These are phyloP conservation scores for Cryptococcus deneoformans DNA, from an alignment of 1,284 basidiomycete genomes.

Conservation along the genomic window DNA sequence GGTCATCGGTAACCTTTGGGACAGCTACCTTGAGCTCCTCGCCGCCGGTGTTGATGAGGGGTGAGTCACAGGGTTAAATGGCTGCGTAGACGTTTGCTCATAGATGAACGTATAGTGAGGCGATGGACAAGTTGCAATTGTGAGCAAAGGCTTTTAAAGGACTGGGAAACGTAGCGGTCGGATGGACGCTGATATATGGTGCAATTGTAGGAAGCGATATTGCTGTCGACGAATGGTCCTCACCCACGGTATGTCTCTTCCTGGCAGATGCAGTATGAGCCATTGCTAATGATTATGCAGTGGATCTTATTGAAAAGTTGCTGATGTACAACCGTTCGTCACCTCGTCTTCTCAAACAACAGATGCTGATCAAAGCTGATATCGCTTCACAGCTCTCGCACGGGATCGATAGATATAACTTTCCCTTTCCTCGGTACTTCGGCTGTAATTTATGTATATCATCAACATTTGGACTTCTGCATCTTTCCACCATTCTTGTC, in stretches of 20 bases:
- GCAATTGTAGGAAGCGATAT: constrained; percentile 64
- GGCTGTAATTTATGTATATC: constrained; percentile 4
- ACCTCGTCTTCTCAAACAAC: background rate
- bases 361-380: background rate
- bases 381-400: constrained; percentile 11
- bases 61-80: constrained; percentile 53
- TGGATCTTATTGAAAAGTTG: constrained; percentile 91
- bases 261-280: constrained; percentile 2
- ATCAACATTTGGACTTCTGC: background rate
- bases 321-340: constrained; percentile 91
- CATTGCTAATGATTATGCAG: constrained; percentile 14
- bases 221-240: constrained; percentile 98
- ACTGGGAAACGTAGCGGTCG: background rate
- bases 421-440: background rate
- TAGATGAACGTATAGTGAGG: constrained; percentile 62
- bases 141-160: constrained; percentile 14
- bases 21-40: constrained; percentile 73
- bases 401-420: constrained; percentile 11
- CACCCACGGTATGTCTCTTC: constrained; percentile 68
- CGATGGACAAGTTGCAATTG: constrained; percentile 84
- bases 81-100: background rate
- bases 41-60: constrained; percentile 78
- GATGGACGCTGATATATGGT: background rate
- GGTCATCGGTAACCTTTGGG: constrained; percentile 92
- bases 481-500: background rate